A percentile compares a stretch with the other conserved stretches of the same genome.
Conservation (phyloP, 1,284 basidiomycete genomes). For the Boletus semigastroideus region DNA sequence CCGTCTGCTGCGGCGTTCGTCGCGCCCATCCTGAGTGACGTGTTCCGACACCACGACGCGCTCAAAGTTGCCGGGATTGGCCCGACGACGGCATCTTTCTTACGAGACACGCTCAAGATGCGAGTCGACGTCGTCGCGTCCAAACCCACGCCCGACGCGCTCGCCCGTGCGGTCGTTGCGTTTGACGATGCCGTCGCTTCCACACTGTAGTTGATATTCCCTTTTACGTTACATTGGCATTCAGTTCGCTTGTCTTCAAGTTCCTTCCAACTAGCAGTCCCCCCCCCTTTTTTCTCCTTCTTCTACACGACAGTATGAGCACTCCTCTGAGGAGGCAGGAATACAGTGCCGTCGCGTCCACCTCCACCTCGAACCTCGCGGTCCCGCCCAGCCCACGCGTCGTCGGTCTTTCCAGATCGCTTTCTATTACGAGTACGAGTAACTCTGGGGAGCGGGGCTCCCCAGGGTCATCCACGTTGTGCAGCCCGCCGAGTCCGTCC, state of each 20-base stretch:
- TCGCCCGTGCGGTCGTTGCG: conserved; percentile 40
- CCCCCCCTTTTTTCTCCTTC: conserved; percentile 10
- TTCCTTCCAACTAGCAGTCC: conserved; percentile 13
- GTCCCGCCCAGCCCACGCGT: conserved; percentile 17
- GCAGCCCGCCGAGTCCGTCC: conserved; percentile 30
- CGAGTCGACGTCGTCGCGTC: conserved; percentile 52
- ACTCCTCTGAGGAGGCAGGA: conserved; percentile 25
- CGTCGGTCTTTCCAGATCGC: conserved; percentile 15
- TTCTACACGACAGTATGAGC: conserved; percentile 20
- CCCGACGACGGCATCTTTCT: conserved; percentile 56
- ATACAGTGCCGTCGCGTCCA: conserved; percentile 30
- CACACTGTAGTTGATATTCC: not conserved
- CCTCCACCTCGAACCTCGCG: conserved; percentile 24
- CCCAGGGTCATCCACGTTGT: conserved; percentile 10
- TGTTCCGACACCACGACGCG: conserved; percentile 37
- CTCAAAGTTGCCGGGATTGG: conserved; percentile 62
- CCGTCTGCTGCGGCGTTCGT: conserved; percentile 67
- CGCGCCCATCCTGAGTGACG: conserved; percentile 47
- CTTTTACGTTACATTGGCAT: conserved; percentile 16
- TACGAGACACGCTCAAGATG: conserved; percentile 46
- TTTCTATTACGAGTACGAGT: conserved; percentile 18
- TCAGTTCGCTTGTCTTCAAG: conserved; percentile 2
- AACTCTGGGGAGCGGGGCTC: conserved; percentile 19
- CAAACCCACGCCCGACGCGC: conserved; percentile 56
- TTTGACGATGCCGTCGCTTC: conserved; percentile 14